Evolutionary conservation across 2,329 filamentous ascomycete genomes (phyloP), one percentile per base, ranked within the genome.

Genomic region (Phyllosticta citriasiana): DNA sequence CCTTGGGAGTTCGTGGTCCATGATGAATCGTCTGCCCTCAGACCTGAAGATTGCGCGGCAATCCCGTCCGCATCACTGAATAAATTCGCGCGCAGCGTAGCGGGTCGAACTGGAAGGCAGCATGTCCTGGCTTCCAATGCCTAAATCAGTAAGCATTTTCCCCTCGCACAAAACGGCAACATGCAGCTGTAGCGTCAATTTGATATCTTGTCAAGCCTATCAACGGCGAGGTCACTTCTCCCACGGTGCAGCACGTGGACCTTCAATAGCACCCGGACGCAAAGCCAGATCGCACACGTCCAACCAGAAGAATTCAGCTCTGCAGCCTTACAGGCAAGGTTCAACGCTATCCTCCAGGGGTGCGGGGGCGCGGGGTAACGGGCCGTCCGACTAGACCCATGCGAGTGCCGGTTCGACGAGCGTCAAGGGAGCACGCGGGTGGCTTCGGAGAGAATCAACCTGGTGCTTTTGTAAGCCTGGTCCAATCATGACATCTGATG

Each of bases 1-100:
- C 50, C 54, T 57, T 16, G 59, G 55, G 19, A 61, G 55, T 3
- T 56, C 58, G 30, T 16, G 5, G 16, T 47, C 40, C 58, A 60
- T 60, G 9, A 19, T 47, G 16, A 47, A 47, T 7, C 1, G n/a
- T n/a, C 16, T 19, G 40, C 40, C 6, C 7, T n/a, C 40, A 7
- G n/a, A n/a, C 14, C 6, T n/a, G 40, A 30, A 30, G 7, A 47
- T 19, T 16, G 16, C 40, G n/a, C 6, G 7, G 2, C 40, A 47
- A 47, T 47, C n/a, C 40, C 40, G n/a, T n/a, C 40, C n/a, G 5
- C 16, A n/a, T 47, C 14, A 7, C 40, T 47, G 3, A 47, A 47
- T 47, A 47, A 4, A 14, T 47, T n/a, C 16, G 14, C 40, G 14
- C 40, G 12, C 14, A n/a, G 40, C 7, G 40, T 14, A 3, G 14